Evolutionary conservation across 768 basidiomycete genomes (phyloP), one percentile per base, ranked within the genome.

Genomic region (Suillus subaureus): DNA sequence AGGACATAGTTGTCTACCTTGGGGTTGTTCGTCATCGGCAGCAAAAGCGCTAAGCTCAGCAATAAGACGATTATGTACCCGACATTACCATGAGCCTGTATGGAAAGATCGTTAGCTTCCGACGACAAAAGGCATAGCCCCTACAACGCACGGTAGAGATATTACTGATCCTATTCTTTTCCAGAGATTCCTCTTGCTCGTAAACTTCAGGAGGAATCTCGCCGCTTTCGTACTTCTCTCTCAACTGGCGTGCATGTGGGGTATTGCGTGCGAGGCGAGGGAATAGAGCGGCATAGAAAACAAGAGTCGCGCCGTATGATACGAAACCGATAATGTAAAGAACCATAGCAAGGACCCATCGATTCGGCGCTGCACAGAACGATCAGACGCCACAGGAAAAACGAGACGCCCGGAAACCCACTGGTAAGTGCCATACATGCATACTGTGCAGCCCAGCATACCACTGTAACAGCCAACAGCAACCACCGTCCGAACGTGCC

Each of bases 121-220:
- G 28, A 45, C 2, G 43, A 0, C 13, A 26, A n/a, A 18, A 15
- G 26, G 54, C 31, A n/a, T 28, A 42, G 54, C 37, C 43, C 26
- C n/a, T 11, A 11, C 21, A 4, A 69, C 83, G 57, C 56, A 92
- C 92, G 51, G 90, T 93, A 71, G 89, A 91, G 68, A 93, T 91
- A 70, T 93, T 94, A 71, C 92, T 92, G 65, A 95, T 90, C 67
- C 88, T 79, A 67, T 93, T 95, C 83, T 93, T 93, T 78, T 94
- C 91, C 52, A 94, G 70, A 39, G 89, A 90, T 70, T 93, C 91
- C 70, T 91, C 91, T 21, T 68, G 72, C 70, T 93, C 92, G 68
- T 90, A 93, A 67, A 84, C 88, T 62, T 89, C 89, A 16, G 78
- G 75, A 0, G 80, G 70, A 13, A 89, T 86, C 65, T 89, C 84